Percentiles rank a stretch among this genome's conserved stretches.
Conservation (phyloP, 2,329 filamentous ascomycete species). For the Neurospora sp. region DNA sequence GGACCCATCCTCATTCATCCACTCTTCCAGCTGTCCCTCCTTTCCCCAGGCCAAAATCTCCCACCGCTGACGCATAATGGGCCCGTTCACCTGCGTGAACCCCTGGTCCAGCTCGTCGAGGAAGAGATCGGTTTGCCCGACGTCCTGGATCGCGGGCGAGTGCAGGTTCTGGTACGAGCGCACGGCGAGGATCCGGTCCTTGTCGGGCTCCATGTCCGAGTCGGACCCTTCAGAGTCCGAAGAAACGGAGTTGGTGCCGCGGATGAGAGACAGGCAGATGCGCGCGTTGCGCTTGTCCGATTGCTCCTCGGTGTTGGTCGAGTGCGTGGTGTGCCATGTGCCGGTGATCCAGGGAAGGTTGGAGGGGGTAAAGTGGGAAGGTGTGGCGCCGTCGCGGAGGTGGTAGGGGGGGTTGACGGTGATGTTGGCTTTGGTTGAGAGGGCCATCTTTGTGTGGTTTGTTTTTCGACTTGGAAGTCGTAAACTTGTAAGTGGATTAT, state of each 20-base stretch:
- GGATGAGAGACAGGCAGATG: background rate
- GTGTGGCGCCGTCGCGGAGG: background rate
- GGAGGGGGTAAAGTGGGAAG: background rate
- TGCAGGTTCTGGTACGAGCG: background rate
- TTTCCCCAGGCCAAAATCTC: constrained; percentile 12
- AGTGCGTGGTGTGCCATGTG: background rate
- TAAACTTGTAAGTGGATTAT: background rate
- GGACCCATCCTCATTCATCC: constrained; percentile 7
- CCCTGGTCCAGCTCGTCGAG: background rate
- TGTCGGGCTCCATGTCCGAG: background rate
- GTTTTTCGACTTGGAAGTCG: background rate
- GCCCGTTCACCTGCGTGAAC: background rate
- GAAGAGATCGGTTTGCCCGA: background rate
- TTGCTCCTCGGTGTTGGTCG: background rate
- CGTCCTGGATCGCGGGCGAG: background rate
- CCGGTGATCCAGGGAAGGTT: background rate
- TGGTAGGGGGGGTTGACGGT: background rate
- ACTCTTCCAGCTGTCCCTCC: constrained; percentile 7
- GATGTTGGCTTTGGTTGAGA: background rate
- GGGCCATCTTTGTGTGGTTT: background rate
- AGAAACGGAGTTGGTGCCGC: background rate
- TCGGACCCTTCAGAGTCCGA: background rate
- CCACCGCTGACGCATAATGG: background rate
- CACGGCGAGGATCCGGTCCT: background rate
- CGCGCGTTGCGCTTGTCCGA: background rate